Evolutionary conservation across 1,284 basidiomycete genomes (phyloP), one percentile per base, ranked within the genome.

Genomic region (Leccinum holopus): DNA sequence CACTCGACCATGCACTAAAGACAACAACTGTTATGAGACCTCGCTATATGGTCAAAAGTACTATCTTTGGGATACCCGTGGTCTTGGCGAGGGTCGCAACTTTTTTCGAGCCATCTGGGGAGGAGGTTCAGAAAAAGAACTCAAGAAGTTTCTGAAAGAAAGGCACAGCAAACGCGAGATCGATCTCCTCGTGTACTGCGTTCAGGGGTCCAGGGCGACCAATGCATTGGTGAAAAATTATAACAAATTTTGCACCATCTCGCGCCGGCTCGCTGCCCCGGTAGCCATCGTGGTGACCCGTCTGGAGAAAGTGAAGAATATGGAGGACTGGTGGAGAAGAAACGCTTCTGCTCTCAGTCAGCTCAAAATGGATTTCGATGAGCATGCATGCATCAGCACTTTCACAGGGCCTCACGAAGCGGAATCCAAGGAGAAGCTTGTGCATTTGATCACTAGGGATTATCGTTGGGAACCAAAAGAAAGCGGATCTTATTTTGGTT

Each of bases 131-230:
- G 61, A 66, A 44, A 69, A 55, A 41, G 63, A 64, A 10, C 58
- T 73, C 32, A 67, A 65, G 37, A 65, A 58, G 7, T 64, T 75
- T 47, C 63, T 76, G 14, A 59, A 62, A 52, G 65, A 70, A 54
- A 70, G 72, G 8, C 62, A 68, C 14, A 49, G 21, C 3, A 61
- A 4, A 14, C 28, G 16, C 1, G 71, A 72, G 28, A 63, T 76
- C n/a, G 66, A 74, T 63, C 74, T 74, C 57, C 68, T 74, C 25
- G 72, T 74, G 0, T 74, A 61, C 56, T 73, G 75, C 54, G 59
- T 72, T 51, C 72, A 52, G 14, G 73, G 67, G 10, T 58, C 65
- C 14, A 67, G 74, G 57, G 69, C 68, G 8, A 65, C 63, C 8
- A 14, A 52, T 16, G 63, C 65, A 18, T 60, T 53, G 0, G 37